phyloP scores from a whole-genome alignment of 805 yeast species.

The Wickerhamiella spandovensis region DNA sequence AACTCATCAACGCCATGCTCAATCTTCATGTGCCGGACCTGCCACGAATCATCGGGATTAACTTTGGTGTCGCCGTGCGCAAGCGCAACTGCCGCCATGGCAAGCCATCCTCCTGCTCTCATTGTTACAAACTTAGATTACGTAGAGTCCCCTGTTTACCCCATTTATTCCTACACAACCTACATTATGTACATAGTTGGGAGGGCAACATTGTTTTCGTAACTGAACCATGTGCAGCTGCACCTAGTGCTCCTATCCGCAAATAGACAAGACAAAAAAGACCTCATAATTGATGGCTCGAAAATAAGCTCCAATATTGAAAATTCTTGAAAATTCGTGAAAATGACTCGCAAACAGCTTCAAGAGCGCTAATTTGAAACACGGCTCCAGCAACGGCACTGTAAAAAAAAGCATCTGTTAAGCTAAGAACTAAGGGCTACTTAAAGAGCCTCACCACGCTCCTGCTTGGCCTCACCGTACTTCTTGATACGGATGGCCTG shows the following conservation, averaged over 20 bases:
- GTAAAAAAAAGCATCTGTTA: no score
- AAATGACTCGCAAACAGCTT: no score
- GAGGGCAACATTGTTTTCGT: not conserved
- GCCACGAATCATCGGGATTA: constrained; percentile 22
- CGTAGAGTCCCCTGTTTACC: not conserved
- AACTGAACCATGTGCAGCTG: no score
- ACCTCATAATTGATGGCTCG: no score
- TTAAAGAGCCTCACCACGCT: constrained; percentile 37
- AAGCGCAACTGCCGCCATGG: constrained; percentile 5
- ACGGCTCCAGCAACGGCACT: no score
- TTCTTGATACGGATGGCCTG: constrained; percentile 97
- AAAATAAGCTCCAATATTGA: no score
- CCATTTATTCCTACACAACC: not conserved
- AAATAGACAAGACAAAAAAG: no score
- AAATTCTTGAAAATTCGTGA: no score
- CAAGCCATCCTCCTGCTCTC: not conserved
- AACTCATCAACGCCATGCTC: constrained; percentile 72
- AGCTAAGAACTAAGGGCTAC: no score
- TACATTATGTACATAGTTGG: not conserved
- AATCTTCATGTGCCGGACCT: constrained; percentile 61
- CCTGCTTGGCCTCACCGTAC: constrained; percentile 91
- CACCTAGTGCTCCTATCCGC: no score
- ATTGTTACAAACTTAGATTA: not conserved
- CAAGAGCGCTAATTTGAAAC: no score
- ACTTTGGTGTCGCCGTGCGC: constrained; percentile 9